Evolutionary conservation across 208 protist genomes (phyloP).

Genomic region (Leishmania mexicana): DNA sequence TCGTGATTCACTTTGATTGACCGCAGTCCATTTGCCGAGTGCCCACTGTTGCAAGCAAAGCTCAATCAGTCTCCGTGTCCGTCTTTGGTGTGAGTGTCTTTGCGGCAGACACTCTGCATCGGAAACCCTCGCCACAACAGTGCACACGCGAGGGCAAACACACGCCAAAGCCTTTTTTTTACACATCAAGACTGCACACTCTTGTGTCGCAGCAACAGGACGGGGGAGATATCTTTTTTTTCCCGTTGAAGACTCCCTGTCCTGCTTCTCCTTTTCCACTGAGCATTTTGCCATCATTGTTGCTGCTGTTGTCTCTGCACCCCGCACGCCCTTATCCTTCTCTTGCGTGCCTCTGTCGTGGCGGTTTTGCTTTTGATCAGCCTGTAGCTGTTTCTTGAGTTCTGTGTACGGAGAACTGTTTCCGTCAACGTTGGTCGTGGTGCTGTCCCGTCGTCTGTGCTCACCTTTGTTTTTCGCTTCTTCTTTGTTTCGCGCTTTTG

Average conservation of each 20-base stretch:
- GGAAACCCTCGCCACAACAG: background rate
- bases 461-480: background rate
- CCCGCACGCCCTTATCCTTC: background rate
- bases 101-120: background rate
- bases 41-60: background rate
- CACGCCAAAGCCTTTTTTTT: too few relatives aligned
- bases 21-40: background rate
- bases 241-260: background rate
- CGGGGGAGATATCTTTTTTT: background rate
- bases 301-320: background rate
- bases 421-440: background rate
- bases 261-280: background rate
- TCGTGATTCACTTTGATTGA: background rate
- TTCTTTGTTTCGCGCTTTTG: background rate
- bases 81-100: background rate
- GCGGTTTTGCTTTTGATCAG: background rate
- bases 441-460: background rate
- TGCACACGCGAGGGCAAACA: background rate
- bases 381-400: background rate
- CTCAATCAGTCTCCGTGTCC: background rate
- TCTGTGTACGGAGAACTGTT: background rate
- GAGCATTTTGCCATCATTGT: background rate
- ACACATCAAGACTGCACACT: background rate
- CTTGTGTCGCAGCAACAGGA: background rate
- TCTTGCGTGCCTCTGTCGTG: background rate